These are phyloP conservation scores for Cordyceps javanica DNA, from an alignment of 2,329 filamentous ascomycete genomes.

Conservation along the genomic window DNA sequence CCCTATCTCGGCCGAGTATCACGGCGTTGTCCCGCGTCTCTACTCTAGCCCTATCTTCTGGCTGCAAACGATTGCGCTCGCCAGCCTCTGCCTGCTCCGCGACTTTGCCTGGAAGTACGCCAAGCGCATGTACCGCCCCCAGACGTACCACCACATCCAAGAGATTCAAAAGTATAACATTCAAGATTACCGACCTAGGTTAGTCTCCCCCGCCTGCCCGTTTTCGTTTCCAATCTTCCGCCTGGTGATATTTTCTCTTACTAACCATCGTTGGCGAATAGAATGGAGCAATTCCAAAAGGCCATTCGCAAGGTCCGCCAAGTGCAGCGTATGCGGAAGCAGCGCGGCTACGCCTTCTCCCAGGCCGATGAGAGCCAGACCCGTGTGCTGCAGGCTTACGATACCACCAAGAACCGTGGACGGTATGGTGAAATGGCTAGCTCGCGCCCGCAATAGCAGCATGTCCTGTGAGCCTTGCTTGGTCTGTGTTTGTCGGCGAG, in stretches of 20 bases:
- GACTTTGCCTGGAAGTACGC: constrained; percentile 97
- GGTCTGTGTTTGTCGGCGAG: not conserved
- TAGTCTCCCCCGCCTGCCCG: constrained; percentile 29
- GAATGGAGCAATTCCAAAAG: constrained; percentile 99
- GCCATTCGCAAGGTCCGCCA: constrained; percentile 97
- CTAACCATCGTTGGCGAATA: constrained; percentile 28
- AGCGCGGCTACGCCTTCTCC: constrained; percentile 96
- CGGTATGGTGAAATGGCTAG: constrained; percentile 89
- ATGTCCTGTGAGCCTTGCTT: not conserved
- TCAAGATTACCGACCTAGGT: constrained; percentile 95
- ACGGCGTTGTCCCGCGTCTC: constrained; percentile 73
- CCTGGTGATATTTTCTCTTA: not conserved
- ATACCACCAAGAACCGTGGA: constrained; percentile 87
- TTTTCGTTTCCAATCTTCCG: not conserved
- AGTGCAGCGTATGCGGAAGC: constrained; percentile 98
- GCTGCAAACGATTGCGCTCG: constrained; percentile 77
- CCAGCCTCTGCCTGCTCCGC: constrained; percentile 73
- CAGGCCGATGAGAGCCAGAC: constrained; percentile 97
- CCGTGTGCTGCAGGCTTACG: constrained; percentile 91
- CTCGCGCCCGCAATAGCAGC: constrained; percentile 26
- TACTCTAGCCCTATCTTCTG: constrained; percentile 84
- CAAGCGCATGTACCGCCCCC: constrained; percentile 94
- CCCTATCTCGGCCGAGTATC: constrained; percentile 75
- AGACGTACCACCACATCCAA: constrained; percentile 96
- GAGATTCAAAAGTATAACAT: constrained; percentile 99